These are phyloP conservation scores for Didymellaceae sp. DNA, from an alignment of 2,329 filamentous ascomycete genomes.

Conservation along the genomic window DNA sequence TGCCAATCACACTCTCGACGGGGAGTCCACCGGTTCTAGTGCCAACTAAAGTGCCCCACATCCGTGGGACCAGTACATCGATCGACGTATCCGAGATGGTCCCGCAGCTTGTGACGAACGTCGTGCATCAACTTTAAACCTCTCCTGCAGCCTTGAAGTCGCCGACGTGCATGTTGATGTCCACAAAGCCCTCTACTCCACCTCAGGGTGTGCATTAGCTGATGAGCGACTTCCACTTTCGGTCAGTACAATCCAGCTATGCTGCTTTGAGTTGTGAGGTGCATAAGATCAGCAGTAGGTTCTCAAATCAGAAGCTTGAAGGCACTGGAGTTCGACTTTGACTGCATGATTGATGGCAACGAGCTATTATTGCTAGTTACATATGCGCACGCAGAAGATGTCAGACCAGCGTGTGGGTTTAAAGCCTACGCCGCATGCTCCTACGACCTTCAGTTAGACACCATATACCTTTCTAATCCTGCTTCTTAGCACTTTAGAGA, in stretches of 20 bases:
- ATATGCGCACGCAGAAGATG: not conserved
- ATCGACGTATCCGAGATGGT: constrained; percentile 24
- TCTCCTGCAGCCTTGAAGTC: constrained; percentile 7
- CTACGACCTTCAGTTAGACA: not conserved
- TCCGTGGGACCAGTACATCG: constrained; percentile 3
- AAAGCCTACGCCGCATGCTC: constrained; percentile 1
- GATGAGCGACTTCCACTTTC: constrained; percentile 3
- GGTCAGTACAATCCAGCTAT: constrained; percentile 6
- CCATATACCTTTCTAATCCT: not conserved
- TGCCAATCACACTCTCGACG: constrained; percentile 6
- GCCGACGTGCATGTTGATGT: constrained; percentile 2
- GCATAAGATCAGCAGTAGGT: not conserved
- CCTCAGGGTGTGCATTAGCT: constrained; percentile 14
- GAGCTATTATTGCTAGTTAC: constrained; percentile 12
- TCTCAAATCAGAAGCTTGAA: constrained; percentile 11
- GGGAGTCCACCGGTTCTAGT: constrained; percentile 4
- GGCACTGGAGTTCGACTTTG: not conserved
- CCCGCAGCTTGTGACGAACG: constrained; percentile 24
- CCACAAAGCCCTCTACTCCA: constrained; percentile 8
- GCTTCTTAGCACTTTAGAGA: constrained; percentile 1
- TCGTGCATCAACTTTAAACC: constrained; percentile 15
- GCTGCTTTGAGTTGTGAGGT: not conserved
- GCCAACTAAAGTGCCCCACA: not conserved
- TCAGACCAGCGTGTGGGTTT: not conserved
- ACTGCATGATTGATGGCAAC: not conserved